Base-by-base conservation (phyloP, 1,284 basidiomycete species). In the Gastroboletus turbinatus region DNA sequence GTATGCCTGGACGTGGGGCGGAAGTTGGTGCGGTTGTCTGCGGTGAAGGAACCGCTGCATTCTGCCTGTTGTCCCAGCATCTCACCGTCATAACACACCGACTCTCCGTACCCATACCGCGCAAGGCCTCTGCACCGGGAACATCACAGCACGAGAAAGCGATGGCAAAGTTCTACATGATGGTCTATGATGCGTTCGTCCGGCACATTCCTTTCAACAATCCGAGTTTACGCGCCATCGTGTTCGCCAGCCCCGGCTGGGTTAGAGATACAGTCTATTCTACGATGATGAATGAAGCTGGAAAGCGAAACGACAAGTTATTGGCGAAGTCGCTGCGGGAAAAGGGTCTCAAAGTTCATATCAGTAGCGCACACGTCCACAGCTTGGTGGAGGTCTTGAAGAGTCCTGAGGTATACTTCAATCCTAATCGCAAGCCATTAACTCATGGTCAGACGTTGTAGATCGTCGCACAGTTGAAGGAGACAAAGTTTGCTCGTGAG, bases 401-500 rank as follows among this genome's bases (percentile, higher is more conserved):
- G 66, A 96, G 94, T 67, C 94, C 96, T 0, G 92, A 96, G 77
- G 94, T 94, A 61, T 49, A 78, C 63, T 44, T 42, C 19, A 10
- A 3, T 46, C 38, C 30, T 39, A 2, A 21, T 36, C 5, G 21
- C 4, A 23, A 11, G 25, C 25, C 23, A 30, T 44, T 32, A 6
- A 5, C 40, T 50, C 29, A 60, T 19, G 25, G 17, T 25, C 39
- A 21, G 46, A 49, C 29, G 17, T 19, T 19, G 17, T 59, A 90
- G 88, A 80, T 92, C 52, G 75, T 80, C 5, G 72, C 84, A 4
- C 92, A 91, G 63, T 75, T 99, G 52, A 96, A 96, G 70, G 96
- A 98, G 63, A 98, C 97, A 16, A 99, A 99, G 70, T 99, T 99
- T 74, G 95, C 97, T 0, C 82, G 92, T 50, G 97, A 99, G 75